These are phyloP conservation scores for Fusarium sacchari DNA, from an alignment of 2,329 filamentous ascomycete species.

Conservation along the genomic window DNA sequence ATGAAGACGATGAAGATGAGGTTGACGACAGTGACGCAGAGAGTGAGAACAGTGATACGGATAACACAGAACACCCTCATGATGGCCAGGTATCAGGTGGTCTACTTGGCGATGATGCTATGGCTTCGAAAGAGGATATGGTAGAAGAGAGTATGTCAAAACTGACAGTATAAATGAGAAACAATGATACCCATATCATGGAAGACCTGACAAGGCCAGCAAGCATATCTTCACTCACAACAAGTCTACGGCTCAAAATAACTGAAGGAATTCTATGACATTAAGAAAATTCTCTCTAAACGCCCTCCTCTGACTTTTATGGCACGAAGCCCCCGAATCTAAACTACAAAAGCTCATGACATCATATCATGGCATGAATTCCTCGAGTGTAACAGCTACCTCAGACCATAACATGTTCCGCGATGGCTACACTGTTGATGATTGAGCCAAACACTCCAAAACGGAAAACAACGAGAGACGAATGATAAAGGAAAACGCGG, in stretches of 20 bases:
- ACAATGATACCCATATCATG: constrained; percentile 31
- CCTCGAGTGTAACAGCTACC: constrained; percentile 49
- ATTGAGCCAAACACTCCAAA: constrained; percentile 36
- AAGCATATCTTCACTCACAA: not conserved
- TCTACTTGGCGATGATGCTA: constrained; percentile 36
- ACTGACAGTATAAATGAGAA: constrained; percentile 40
- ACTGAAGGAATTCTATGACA: constrained; percentile 32
- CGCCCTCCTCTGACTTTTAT: constrained; percentile 37
- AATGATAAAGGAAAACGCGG: constrained; percentile 13
- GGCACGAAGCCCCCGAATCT: constrained; percentile 46
- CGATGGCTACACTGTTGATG: constrained; percentile 44
- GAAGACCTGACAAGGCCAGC: not conserved
- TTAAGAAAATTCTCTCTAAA: constrained; percentile 40
- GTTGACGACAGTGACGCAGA: constrained; percentile 47
- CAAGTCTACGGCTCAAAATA: not conserved
- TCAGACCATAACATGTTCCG: constrained; percentile 52
- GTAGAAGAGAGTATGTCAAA: constrained; percentile 46
- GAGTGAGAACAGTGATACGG: constrained; percentile 41
- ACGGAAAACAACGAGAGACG: constrained; percentile 14
- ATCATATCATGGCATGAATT: constrained; percentile 45
- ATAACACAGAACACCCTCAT: constrained; percentile 29
- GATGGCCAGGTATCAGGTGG: constrained; percentile 33
- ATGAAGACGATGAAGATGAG: constrained; percentile 44
- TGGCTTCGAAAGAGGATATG: constrained; percentile 19
- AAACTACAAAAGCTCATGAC: constrained; percentile 54